A percentile compares a stretch with the other conserved stretches of the same genome.
Evolutionary conservation across 164 flowering plant genomes (phyloP).

Genomic region (Umbellularia californica): DNA sequence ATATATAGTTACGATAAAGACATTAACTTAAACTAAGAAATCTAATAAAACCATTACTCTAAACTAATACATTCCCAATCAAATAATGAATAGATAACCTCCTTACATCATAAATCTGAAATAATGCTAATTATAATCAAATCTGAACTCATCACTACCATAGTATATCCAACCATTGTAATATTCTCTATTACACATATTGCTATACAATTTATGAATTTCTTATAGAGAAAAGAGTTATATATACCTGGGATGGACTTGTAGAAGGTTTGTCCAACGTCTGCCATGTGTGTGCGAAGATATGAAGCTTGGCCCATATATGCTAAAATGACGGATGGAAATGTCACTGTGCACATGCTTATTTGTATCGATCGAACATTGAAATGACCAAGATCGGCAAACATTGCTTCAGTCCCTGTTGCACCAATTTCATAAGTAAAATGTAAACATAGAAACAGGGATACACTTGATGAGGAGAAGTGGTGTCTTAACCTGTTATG

Average conservation of each 20-base stretch:
- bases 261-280: neutral
- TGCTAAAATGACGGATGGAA: constrained; percentile 19
- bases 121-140: no score
- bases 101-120: no score
- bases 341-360: constrained; percentile 16
- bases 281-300: neutral
- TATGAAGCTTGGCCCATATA: constrained; percentile 21
- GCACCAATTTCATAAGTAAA: neutral
- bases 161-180: no score
- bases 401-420: constrained; percentile 18
- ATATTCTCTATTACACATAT: neutral
- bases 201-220: neutral
- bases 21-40: no score
- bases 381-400: constrained; percentile 22
- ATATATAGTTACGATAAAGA: no score
- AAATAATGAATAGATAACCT: no score
- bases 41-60: no score
- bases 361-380: constrained; percentile 17
- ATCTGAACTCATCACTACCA: no score
- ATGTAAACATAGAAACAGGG: neutral
- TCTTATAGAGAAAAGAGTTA: neutral
- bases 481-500: constrained; percentile 35
- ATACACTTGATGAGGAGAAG: no score
- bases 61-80: no score
- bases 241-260: neutral